These are phyloP conservation scores for Nicotiana knightiana DNA, from an alignment of 257 asterid genomes.

Conservation along the genomic window DNA sequence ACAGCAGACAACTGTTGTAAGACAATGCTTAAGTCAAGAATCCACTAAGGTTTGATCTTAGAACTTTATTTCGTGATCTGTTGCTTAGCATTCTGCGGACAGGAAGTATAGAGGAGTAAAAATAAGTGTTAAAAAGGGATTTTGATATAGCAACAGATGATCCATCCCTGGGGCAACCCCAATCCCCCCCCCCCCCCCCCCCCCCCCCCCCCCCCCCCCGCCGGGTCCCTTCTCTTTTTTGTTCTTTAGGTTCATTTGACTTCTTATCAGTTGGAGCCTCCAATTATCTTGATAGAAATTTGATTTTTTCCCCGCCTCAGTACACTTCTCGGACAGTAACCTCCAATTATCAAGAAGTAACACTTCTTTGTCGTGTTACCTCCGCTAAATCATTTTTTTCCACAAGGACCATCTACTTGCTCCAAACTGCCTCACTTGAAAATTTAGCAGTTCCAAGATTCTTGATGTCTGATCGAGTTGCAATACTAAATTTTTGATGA, in stretches of 20 bases:
- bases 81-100: not conserved
- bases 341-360: too few species aligned
- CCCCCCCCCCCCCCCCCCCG: too few species aligned
- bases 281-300: too few species aligned
- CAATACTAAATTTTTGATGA: not conserved
- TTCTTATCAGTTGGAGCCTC: too few species aligned
- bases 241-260: too few species aligned
- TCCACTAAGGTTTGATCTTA: slow-evolving; percentile 60
- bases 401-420: too few species aligned
- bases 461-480: not conserved
- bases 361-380: too few species aligned
- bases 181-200: too few species aligned
- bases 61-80: slow-evolving; percentile 11
- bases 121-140: not conserved
- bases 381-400: too few species aligned
- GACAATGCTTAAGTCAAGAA: slow-evolving; percentile 70
- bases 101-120: not conserved
- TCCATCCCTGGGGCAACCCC: not conserved
- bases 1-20: slow-evolving; percentile 74
- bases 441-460: not conserved
- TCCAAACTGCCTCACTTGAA: not conserved
- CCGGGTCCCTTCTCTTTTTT: too few species aligned
- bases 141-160: not conserved
- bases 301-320: too few species aligned
- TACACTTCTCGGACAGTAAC: too few species aligned